Evolutionary conservation across 1,284 basidiomycete genomes (phyloP), one percentile per base, ranked within the genome.

Genomic region (Marasmius fiardii): DNA sequence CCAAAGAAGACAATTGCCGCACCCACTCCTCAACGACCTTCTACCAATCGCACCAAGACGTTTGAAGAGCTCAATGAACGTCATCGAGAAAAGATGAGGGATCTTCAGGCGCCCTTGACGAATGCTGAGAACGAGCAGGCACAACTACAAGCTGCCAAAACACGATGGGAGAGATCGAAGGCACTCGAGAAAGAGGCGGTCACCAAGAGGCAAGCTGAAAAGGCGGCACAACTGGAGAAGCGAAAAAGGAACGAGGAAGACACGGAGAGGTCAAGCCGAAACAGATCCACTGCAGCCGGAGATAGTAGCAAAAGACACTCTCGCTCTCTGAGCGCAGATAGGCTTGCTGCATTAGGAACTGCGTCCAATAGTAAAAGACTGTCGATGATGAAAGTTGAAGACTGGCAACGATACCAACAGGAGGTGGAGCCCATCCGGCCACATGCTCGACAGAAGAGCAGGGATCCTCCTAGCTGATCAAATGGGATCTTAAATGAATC

Each of bases 51-150:
- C 24, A 78, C 82, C 43, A 78, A 80, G 52, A 90, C 90, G 2
- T 90, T 88, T 65, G 90, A 92, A 68, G 89, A 92, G 67, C 75
- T 92, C 44, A 84, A 82, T 52, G 89, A 90, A 64, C 77, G 90
- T n/a, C 90, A 92, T 64, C 81, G 87, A 55, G 85, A 90, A 72
- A 90, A 89, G 72, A 80, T 92, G 74, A 79, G 77, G 43, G 82
- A 83, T 65, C 67, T 92, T 63, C 90, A 92, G 68, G 83, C 75
- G 31, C 90, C 90, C 14, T 69, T 92, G 31, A 92, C 86, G 26
- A 78, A 81, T 62, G 85, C 84, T 0, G 82, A 85, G 70, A 83
- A 81, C 64, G 86, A 91, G 64, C 79, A 85, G 57, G 88, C 86
- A 1, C 79, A 88, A 41, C 64, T 92, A 20, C 79, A 78, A 52